Evolutionary conservation across 164 flowering plant species (phyloP), one percentile per base, ranked within the genome.

Genomic region (Nymphaea thermarum): DNA sequence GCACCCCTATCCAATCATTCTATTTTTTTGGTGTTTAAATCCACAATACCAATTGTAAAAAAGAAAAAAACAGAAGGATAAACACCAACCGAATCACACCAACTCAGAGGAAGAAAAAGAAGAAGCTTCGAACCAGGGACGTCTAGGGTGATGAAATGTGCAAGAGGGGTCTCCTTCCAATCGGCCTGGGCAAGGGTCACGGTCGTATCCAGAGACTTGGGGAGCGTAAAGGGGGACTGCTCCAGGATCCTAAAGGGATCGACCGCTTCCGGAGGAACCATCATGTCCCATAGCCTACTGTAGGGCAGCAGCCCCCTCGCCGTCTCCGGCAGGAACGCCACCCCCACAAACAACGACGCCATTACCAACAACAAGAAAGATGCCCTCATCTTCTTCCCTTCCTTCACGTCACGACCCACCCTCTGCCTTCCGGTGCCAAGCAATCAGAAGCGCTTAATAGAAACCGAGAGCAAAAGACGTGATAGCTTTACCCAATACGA

Each of bases 231-330:
- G 2, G 83, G 81, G 47, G 76, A 72, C 42, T 80, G 86, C 59
- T 81, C 84, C 6, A 83, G 76, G 57, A 83, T 70, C 41, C 77
- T 51, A 66, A 83, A 81, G 0, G 84, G 86, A 63, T 83, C 86
- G 4, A 61, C 16, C 16, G 42, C 63, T 5, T 83, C 84, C 3
- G 6, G 41, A 4, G 79, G 79, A 8, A 71, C 11, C 72, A 73
- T 68, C 74, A 78, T 73, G 68, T 77, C 84, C 75, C 75, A 79
- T 2, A 75, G 4, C 8, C 81, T 60, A 0, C 75, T 42, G 67
- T 75, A 75, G 3, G 84, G 82, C 57, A 79, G 65, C n/a, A 79
- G 64, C 0, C 72, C 84, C 59, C 63, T 57, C 14, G 73, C 70
- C 4, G 73, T 6, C 36, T 25, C 36, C 55, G 55, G 55, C 3